Evolutionary conservation across 78 protist species (phyloP).

Genomic region (Dictyostelium firmibasis): DNA sequence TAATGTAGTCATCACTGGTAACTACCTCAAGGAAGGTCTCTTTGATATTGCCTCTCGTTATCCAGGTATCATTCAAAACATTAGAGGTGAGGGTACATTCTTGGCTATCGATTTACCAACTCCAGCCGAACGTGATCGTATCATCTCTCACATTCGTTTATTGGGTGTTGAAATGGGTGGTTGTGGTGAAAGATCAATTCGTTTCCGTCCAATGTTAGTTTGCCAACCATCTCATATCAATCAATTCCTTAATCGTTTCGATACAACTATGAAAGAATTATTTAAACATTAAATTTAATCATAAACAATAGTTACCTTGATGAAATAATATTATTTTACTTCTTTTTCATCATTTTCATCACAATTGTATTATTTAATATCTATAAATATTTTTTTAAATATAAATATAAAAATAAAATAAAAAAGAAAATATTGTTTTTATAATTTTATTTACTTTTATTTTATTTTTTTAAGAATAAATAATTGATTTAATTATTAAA

Average conservation of each 20-base stretch:
- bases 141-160: conserved; percentile 29
- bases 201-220: conserved; percentile 85
- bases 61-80: conserved; percentile 65
- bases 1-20: conserved; percentile 82
- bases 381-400: neutral
- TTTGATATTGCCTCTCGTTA: conserved; percentile 9
- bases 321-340: too few relatives aligned
- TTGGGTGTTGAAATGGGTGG: conserved; percentile 85
- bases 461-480: neutral
- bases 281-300: neutral
- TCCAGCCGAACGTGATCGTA: conserved; percentile 68
- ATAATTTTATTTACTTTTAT: neutral
- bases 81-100: conserved; percentile 87
- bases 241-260: conserved; percentile 78
- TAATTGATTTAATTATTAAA: neutral
- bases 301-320: neutral
- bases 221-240: conserved; percentile 79
- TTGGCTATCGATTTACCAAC: conserved; percentile 82
- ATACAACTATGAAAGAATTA: conserved; percentile 14
- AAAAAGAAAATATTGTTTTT: neutral
- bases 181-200: conserved; percentile 79
- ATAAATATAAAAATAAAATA: neutral
- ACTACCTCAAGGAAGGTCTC: conserved; percentile 69
- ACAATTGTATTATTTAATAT: neutral
- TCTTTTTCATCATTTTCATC: neutral